These are phyloP conservation scores for Daldinia sp. DNA, from an alignment of 2,329 filamentous ascomycete genomes.

Conservation along the genomic window DNA sequence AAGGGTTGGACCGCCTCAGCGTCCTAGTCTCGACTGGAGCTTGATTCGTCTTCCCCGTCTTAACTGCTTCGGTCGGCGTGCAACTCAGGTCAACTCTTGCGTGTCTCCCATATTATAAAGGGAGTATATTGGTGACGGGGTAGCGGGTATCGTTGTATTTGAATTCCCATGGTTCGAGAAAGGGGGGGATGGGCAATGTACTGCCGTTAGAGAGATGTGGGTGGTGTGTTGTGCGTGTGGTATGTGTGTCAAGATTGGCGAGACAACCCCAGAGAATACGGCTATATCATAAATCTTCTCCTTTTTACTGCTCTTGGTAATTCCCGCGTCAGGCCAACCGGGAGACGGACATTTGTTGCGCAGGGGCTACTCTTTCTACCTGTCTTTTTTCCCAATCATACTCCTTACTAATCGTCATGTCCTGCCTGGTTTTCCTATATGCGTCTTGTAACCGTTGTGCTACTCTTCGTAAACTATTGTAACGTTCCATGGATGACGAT, in stretches of 20 bases:
- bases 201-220: conserved; percentile 50
- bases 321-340: conserved; percentile 49
- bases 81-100: conserved; percentile 49
- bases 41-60: conserved; percentile 51
- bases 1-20: conserved; percentile 50
- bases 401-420: conserved; percentile 50
- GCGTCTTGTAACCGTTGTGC: conserved; percentile 14
- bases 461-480: conserved; percentile 3
- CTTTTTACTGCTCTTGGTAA: conserved; percentile 58
- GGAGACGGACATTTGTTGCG: conserved; percentile 51
- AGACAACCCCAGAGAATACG: conserved; percentile 54
- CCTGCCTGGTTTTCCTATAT: conserved; percentile 38
- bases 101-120: conserved; percentile 45
- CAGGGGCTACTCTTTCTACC: conserved; percentile 50
- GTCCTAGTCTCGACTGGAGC: conserved; percentile 53
- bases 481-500: background rate
- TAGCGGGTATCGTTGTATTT: conserved; percentile 46
- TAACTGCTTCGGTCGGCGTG: conserved; percentile 49
- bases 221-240: conserved; percentile 50
- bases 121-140: conserved; percentile 49
- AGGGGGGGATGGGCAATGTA: conserved; percentile 44
- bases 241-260: conserved; percentile 54
- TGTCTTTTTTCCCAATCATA: conserved; percentile 50
- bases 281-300: conserved; percentile 63
- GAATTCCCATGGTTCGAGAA: conserved; percentile 44